Conservation (phyloP, 495 filamentous ascomycete genomes). For the Thermochaetoides thermophila region DNA sequence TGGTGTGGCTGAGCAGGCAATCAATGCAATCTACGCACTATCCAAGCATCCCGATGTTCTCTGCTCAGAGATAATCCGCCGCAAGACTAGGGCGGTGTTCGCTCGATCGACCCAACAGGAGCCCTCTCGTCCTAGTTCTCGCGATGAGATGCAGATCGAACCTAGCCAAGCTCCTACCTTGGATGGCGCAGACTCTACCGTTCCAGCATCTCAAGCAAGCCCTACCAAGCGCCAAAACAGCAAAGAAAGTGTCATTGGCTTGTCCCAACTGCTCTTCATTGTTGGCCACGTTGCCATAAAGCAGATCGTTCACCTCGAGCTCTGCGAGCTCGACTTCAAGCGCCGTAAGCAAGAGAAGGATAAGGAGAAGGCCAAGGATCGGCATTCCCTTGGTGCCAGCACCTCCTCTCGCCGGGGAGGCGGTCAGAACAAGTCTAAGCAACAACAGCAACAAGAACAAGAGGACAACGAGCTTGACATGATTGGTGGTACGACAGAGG, state of each 20-base stretch:
- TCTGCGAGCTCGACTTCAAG: constrained; percentile 96
- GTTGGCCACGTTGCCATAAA: constrained; percentile 96
- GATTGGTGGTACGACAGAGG: constrained; percentile 93
- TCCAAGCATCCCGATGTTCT: constrained; percentile 89
- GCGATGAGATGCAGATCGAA: constrained; percentile 21
- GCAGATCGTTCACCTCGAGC: constrained; percentile 98
- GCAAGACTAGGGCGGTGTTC: constrained; percentile 79
- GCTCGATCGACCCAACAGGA: constrained; percentile 8
- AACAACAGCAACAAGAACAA: constrained; percentile 38
- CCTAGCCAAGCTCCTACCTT: constrained; percentile 15
- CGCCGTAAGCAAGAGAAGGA: constrained; percentile 88
- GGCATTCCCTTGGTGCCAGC: constrained; percentile 17
- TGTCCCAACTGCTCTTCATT: constrained; percentile 88
- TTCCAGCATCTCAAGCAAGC: constrained; percentile 16
- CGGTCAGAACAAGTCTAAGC: constrained; percentile 5
- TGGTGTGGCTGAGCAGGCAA: constrained; percentile 92
- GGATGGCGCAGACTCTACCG: constrained; percentile 13
- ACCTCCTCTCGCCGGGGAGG: constrained; percentile 15
- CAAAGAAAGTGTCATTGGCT: constrained; percentile 50
- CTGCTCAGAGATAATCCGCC: constrained; percentile 79
- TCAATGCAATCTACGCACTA: constrained; percentile 88
- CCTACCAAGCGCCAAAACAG: constrained; percentile 30
- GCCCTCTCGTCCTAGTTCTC: constrained; percentile 25
- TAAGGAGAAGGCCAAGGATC: constrained; percentile 36
- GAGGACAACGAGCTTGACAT: constrained; percentile 81